Evolutionary conservation across 2,329 filamentous ascomycete genomes (phyloP).

Genomic region (Davidsoniella australis): DNA sequence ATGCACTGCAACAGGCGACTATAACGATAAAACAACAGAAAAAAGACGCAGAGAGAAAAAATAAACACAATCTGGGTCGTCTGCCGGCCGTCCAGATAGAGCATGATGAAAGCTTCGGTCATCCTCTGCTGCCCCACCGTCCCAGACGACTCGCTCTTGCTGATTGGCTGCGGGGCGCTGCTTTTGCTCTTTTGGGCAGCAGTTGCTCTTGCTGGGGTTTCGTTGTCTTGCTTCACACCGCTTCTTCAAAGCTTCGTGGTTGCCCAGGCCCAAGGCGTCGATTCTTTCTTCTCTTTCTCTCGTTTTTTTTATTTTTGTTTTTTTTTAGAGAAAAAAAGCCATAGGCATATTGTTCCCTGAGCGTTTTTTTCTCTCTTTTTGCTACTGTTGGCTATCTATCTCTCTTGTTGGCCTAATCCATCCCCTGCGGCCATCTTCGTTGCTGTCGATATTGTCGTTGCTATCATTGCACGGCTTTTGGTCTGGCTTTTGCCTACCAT

Average conservation of each 20-base stretch:
- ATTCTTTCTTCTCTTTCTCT: slow-evolving; percentile 10
- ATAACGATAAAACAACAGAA: not conserved
- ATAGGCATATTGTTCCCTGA: not conserved
- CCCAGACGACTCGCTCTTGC: not conserved
- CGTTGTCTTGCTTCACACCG: slow-evolving; percentile 9
- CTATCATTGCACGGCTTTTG: too few species aligned
- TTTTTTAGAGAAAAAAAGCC: not conserved
- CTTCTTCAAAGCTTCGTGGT: slow-evolving; percentile 11
- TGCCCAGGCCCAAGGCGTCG: slow-evolving; percentile 4
- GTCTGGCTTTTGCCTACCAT: too few species aligned
- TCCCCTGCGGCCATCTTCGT: too few species aligned
- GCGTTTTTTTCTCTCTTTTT: not conserved
- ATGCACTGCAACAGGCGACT: too few species aligned
- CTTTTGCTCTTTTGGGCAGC: slow-evolving; percentile 2
- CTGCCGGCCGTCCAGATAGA: not conserved
- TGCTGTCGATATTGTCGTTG: too few species aligned
- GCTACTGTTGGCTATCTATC: not conserved
- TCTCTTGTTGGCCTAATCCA: too few species aligned
- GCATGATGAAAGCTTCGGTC: not conserved
- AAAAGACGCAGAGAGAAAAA: not conserved
- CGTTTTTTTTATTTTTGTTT: slow-evolving; percentile 1
- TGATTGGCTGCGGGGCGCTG: slow-evolving; percentile 2
- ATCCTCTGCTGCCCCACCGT: not conserved
- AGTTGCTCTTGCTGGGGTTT: not conserved
- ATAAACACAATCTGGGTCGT: not conserved